Base-by-base conservation (phyloP, 2,329 filamentous ascomycete species). In the Diaporthe sp. region DNA sequence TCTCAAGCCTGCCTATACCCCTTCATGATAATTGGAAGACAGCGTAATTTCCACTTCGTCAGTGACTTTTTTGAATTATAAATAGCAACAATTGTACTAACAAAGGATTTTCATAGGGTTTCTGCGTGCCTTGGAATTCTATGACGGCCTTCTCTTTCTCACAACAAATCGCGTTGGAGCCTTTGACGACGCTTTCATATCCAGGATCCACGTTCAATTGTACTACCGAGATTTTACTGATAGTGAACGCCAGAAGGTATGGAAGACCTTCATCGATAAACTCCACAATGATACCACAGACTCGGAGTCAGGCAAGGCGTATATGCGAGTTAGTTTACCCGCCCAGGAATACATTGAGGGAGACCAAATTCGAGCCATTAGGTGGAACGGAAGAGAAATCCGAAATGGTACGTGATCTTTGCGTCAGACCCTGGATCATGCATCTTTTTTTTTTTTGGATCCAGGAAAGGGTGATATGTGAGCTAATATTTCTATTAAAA, bases 101-200 rank as follows among this genome's bases (percentile, higher is more conserved):
- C 37, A 0, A 39, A 39, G 3, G 69, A 71, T 46, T 22, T 22
- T 6, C 7, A 31, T 10, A 57, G 81, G 79, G 6, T 83, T 83
- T 44, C 78, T 83, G 0, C 75, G 80, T 0, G 79, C 80, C 0
- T 77, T 84, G 0, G 81, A 83, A 53, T 81, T 77, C 53, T 83
- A 80, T 49, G 75, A 82, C 5, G 82, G 82, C 3, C 81, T 83
- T 10, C 44, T 83, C 0, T 83, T 84, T 28, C 75, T 84, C 0
- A 80, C 79, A 0, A 81, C 81, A 0, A 83, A 83, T 37, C 73
- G 81, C 0, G 79, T 82, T 0, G 82, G 79, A 0, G 70, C 78
- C 0, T 82, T 83, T 42, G 82, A 83, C 17, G 81, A 83, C 1
- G 82, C 82, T 0, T 82, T 83, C 65, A 79, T 81, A 2, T 83